These are phyloP conservation scores for Gamarada debralockiae DNA, from an alignment of 495 filamentous ascomycete genomes.

Conservation along the genomic window DNA sequence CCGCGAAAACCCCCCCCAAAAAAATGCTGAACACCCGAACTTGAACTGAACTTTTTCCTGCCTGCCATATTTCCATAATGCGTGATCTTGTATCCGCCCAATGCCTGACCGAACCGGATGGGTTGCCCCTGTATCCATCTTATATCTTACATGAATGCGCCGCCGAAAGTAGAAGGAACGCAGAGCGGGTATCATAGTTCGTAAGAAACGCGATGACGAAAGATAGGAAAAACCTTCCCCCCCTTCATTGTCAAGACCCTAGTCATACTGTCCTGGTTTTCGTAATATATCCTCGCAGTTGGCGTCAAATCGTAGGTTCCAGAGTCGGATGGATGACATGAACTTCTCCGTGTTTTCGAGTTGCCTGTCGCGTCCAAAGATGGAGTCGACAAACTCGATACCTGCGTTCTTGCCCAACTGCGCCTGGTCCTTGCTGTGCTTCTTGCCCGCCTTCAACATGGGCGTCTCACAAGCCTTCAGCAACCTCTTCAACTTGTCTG, in stretches of 20 bases:
- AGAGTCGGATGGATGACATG: conserved; percentile 88
- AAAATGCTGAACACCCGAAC: neutral
- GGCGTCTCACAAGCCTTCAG: conserved; percentile 88
- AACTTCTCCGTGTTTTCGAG: conserved; percentile 91
- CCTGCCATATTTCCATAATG: conserved; percentile 13
- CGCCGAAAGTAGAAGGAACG: conserved; percentile 8
- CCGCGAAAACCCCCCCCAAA: neutral
- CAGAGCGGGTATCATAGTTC: conserved; percentile 20
- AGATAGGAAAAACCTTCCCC: conserved; percentile 8
- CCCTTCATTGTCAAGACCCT: neutral
- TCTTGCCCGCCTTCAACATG: conserved; percentile 63
- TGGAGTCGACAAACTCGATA: conserved; percentile 93
- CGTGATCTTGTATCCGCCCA: conserved; percentile 5
- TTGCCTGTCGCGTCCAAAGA: conserved; percentile 91
- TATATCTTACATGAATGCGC: conserved; percentile 13
- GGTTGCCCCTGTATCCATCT: neutral
- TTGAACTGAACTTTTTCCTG: conserved; percentile 9
- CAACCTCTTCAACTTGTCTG: conserved; percentile 78
- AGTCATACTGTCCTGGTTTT: conserved; percentile 22
- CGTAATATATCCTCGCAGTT: conserved; percentile 89
- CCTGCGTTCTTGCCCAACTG: conserved; percentile 92
- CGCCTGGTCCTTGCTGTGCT: conserved; percentile 59
- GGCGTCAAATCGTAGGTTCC: conserved; percentile 93
- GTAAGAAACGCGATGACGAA: conserved; percentile 18
- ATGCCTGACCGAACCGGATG: conserved; percentile 5